phyloP scores from a whole-genome alignment of 495 filamentous ascomycete genomes.

The Lophiotrema nucula region DNA sequence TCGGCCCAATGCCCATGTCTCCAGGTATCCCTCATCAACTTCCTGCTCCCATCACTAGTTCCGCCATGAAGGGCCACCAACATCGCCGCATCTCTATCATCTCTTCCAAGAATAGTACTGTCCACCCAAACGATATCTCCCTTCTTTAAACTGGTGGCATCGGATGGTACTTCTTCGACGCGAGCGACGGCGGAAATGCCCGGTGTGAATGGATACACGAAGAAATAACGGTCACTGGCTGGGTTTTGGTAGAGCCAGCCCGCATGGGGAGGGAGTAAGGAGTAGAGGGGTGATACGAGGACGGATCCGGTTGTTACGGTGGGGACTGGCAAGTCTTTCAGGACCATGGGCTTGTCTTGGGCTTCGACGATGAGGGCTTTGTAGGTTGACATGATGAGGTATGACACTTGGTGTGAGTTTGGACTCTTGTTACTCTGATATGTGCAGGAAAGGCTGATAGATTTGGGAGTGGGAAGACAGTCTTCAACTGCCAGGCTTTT shows the following conservation, averaged over 20 bases:
- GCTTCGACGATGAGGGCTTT: not conserved
- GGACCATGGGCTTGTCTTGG: constrained; percentile 10
- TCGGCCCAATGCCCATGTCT: constrained; percentile 48
- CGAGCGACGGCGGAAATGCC: constrained; percentile 46
- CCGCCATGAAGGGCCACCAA: constrained; percentile 44
- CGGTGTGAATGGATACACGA: constrained; percentile 32
- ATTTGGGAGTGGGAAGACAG: no score
- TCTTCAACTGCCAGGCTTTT: no score
- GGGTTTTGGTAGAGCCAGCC: not conserved
- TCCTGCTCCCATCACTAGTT: constrained; percentile 25
- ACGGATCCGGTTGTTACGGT: constrained; percentile 36
- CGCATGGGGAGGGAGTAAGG: constrained; percentile 27
- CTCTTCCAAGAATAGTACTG: constrained; percentile 44
- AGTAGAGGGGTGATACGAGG: constrained; percentile 38
- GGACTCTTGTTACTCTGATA: no score
- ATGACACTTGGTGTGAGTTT: not conserved
- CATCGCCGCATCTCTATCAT: constrained; percentile 43
- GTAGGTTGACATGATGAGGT: not conserved
- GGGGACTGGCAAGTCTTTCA: constrained; percentile 41
- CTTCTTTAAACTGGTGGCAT: constrained; percentile 44
- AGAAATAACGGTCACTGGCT: constrained; percentile 23
- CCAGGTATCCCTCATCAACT: constrained; percentile 47
- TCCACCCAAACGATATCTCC: constrained; percentile 54
- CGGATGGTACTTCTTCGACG: constrained; percentile 46
- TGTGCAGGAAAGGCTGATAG: no score